Evolutionary conservation across 441 rosid species (phyloP).

Genomic region (Aleurites moluccanus): DNA sequence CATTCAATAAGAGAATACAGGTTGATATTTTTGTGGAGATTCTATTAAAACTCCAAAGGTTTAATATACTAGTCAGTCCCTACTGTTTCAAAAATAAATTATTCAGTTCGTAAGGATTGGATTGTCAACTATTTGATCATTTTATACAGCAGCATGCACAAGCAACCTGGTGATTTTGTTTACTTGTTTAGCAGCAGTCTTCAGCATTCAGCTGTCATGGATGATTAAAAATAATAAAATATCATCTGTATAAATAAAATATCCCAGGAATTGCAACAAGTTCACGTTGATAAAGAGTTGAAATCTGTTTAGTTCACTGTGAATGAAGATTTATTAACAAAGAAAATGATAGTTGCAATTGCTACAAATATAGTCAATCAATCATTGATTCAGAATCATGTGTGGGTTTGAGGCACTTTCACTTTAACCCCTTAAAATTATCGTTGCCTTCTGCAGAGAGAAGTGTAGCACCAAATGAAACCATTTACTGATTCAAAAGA

Average conservation of each 20-base stretch:
- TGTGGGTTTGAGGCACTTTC: background rate
- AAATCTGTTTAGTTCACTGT: background rate
- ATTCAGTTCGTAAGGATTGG: too few relatives aligned
- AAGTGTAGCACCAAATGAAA: background rate
- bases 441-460: background rate
- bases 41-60: too few relatives aligned
- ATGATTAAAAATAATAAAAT: too few relatives aligned
- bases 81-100: too few relatives aligned
- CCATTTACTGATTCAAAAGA: conserved; percentile 4
- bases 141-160: too few relatives aligned
- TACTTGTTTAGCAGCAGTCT: background rate
- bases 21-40: too few relatives aligned
- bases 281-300: background rate
- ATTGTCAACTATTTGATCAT: too few relatives aligned
- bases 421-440: background rate
- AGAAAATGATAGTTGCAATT: background rate
- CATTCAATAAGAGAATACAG: too few relatives aligned
- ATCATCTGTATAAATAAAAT: background rate
- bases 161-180: background rate
- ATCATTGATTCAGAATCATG: conserved; percentile 11
- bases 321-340: background rate
- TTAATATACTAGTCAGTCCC: too few relatives aligned
- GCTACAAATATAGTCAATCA: background rate
- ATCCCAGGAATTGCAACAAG: background rate
- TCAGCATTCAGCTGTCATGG: background rate